Evolutionary conservation across 2,329 filamentous ascomycete genomes (phyloP).

Genomic region (Cercospora berteroae): DNA sequence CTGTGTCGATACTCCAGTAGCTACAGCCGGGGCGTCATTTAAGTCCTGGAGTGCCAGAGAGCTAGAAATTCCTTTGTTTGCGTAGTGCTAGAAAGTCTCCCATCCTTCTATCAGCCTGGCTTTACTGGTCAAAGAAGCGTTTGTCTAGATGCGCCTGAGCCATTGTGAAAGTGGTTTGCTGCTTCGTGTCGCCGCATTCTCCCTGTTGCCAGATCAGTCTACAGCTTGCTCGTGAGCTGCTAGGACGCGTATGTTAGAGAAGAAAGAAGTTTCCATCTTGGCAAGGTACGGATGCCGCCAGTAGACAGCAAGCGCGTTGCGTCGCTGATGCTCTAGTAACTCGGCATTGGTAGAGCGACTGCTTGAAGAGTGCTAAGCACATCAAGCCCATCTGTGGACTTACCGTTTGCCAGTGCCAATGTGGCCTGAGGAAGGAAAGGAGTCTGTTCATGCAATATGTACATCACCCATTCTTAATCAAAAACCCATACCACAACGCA

Average conservation of each 20-base stretch:
- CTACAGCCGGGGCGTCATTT: not conserved
- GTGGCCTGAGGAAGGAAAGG: not conserved
- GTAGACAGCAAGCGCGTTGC: not conserved
- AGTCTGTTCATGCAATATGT: not conserved
- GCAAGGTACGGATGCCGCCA: no score
- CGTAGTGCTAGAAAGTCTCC: not conserved
- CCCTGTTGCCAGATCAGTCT: not conserved
- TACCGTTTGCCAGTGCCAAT: not conserved
- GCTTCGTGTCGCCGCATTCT: not conserved
- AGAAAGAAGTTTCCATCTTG: no score
- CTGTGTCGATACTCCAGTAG: not conserved
- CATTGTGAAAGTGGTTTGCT: not conserved
- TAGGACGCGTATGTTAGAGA: no score
- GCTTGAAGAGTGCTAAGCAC: not conserved
- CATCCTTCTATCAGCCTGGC: not conserved
- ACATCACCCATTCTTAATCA: conserved; percentile 23
- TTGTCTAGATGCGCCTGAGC: not conserved
- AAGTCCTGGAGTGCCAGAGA: not conserved
- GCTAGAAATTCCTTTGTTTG: not conserved
- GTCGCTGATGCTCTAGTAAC: not conserved
- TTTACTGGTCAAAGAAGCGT: not conserved
- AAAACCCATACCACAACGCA: conserved; percentile 22
- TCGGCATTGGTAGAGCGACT: not conserved
- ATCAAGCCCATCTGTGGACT: not conserved
- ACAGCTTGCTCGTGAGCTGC: not conserved